A percentile compares a stretch with the other conserved stretches of the same genome.
phyloP scores from a whole-genome alignment of 208 protist species.

The Acanthamoeba lugdunensis region DNA sequence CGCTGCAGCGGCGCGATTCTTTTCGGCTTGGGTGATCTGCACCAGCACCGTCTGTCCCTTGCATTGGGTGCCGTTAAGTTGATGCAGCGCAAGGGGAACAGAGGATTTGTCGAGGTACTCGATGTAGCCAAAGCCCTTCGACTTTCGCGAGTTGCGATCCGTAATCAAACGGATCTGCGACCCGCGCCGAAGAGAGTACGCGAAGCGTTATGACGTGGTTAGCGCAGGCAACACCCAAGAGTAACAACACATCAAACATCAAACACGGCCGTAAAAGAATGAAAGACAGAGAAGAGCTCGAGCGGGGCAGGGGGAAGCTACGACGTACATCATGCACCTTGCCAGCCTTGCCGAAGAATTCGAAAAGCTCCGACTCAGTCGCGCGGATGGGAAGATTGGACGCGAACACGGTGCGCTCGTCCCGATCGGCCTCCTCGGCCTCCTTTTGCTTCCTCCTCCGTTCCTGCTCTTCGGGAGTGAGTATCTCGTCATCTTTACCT shows the following conservation, averaged over 20 bases:
- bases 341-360: slow-evolving; percentile 81
- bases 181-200: not conserved
- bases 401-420: slow-evolving; percentile 77
- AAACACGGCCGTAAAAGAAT: no score
- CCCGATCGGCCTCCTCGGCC: slow-evolving; percentile 69
- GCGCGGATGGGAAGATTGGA: slow-evolving; percentile 79
- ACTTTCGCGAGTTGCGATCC: slow-evolving; percentile 77
- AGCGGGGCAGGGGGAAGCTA: not conserved
- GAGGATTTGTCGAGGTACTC: slow-evolving; percentile 77
- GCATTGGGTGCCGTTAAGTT: slow-evolving; percentile 74
- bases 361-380: slow-evolving; percentile 77
- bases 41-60: slow-evolving; percentile 80
- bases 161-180: slow-evolving; percentile 74
- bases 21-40: slow-evolving; percentile 81
- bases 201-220: no score
- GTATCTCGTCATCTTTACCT: slow-evolving; percentile 32
- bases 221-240: not conserved
- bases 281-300: not conserved
- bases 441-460: slow-evolving; percentile 51
- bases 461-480: slow-evolving; percentile 58
- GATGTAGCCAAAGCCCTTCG: slow-evolving; percentile 83
- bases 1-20: slow-evolving; percentile 77
- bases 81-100: slow-evolving; percentile 27
- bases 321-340: slow-evolving; percentile 79
- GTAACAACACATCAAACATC: not conserved